Conservation (phyloP, 331 rosid genomes). For the Quercus lobata region DNA sequence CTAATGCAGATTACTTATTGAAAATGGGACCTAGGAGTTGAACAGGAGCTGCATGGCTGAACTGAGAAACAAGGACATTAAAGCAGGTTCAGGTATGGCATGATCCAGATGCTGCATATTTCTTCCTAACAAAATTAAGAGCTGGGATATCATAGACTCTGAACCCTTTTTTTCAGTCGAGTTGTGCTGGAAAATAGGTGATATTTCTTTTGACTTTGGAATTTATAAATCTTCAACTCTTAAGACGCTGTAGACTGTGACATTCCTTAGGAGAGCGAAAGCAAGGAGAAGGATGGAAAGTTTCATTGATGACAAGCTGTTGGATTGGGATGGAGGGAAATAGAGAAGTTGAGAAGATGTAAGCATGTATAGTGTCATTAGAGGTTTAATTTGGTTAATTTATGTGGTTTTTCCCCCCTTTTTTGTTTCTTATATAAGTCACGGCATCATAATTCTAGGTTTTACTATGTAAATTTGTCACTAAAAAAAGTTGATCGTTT, state of each 20-base stretch:
- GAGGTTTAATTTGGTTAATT: conserved; percentile 5
- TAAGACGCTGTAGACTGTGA: background rate
- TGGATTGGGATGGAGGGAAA: background rate
- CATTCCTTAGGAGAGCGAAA: conserved; percentile 20
- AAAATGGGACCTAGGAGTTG: background rate
- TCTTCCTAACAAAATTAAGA: background rate
- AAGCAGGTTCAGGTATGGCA: background rate
- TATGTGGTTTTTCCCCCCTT: background rate
- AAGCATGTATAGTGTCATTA: conserved; percentile 4
- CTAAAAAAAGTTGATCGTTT: conserved; percentile 37
- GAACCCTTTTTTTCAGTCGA: background rate
- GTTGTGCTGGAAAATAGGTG: conserved; percentile 16
- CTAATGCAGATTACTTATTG: background rate
- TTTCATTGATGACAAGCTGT: no score
- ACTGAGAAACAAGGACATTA: background rate
- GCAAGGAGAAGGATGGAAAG: background rate
- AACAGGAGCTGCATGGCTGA: background rate
- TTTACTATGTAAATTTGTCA: conserved; percentile 32
- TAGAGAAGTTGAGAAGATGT: background rate
- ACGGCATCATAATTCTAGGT: conserved; percentile 18
- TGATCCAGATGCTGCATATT: background rate
- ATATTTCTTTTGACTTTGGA: conserved; percentile 3
- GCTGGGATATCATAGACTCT: background rate
- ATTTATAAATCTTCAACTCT: conserved; percentile 6
- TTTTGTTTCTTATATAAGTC: conserved; percentile 5